phyloP scores from a whole-genome alignment of 73 alveolate genomes.

The Paramecium sexaurelia region DNA sequence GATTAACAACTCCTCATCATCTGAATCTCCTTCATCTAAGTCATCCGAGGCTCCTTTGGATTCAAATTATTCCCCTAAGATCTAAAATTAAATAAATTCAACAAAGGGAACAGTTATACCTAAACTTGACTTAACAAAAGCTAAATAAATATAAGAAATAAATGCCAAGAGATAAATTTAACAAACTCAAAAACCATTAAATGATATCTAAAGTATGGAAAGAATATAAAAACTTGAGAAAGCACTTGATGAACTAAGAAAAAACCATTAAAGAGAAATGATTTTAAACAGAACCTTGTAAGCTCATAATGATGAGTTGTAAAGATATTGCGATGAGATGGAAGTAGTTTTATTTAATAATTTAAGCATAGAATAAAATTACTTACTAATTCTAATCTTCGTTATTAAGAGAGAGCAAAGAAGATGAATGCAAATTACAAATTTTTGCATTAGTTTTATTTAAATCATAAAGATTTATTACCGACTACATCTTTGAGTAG shows the following conservation, averaged over 20 bases:
- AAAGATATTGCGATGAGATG: background rate
- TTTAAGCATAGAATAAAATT: background rate
- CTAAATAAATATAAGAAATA: conserved; percentile 45
- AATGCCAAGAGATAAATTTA: conserved; percentile 23
- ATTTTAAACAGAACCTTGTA: background rate
- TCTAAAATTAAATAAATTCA: background rate
- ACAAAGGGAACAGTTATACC: conserved; percentile 16
- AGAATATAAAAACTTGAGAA: conserved; percentile 17
- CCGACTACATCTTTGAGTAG: background rate
- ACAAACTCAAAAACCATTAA: background rate
- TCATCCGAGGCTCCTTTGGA: background rate
- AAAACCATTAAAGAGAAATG: conserved; percentile 54
- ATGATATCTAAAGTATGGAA: conserved; percentile 26
- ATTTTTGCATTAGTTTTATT: conserved; percentile 22
- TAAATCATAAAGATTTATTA: background rate
- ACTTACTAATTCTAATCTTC: background rate
- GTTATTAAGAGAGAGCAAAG: conserved; percentile 7
- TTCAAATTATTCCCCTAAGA: background rate
- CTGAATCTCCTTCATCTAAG: background rate
- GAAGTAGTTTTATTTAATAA: background rate
- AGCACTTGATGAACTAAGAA: conserved; percentile 37
- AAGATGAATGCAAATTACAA: background rate
- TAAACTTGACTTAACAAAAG: conserved; percentile 25
- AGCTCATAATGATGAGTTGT: conserved; percentile 16
- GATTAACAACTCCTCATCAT: background rate